These are phyloP conservation scores for Lentinula lateritia DNA, from an alignment of 768 basidiomycete species.

Conservation along the genomic window DNA sequence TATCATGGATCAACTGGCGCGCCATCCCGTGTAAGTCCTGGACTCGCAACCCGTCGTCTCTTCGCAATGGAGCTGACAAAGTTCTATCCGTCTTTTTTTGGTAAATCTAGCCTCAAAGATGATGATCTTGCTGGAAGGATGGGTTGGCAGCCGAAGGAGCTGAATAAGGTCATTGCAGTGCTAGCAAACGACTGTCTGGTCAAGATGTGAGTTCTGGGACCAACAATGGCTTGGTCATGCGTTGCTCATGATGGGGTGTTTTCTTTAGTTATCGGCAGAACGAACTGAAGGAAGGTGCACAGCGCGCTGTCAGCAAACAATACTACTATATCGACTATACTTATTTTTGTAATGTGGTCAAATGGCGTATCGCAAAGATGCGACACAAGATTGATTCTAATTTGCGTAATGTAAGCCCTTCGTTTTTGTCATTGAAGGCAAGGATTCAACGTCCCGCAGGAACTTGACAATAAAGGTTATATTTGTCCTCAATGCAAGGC, in stretches of 20 bases:
- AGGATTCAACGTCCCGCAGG: conserved; percentile 37
- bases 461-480: conserved; percentile 97
- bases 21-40: conserved; percentile 77
- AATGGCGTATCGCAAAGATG: conserved; percentile 96
- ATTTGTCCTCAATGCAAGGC: conserved; percentile 86
- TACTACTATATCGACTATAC: conserved; percentile 98
- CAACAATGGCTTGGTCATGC: neutral
- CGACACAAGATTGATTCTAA: conserved; percentile 83
- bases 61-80: conserved; percentile 10
- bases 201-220: conserved; percentile 50
- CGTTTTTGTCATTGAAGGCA: neutral
- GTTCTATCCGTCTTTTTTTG: conserved; percentile 13
- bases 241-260: neutral
- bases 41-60: conserved; percentile 1
- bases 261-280: conserved; percentile 75
- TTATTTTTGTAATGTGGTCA: conserved; percentile 94
- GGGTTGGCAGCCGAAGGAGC: conserved; percentile 84
- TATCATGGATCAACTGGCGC: conserved; percentile 89
- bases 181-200: conserved; percentile 76
- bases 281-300: conserved; percentile 85
- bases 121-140: conserved; percentile 90
- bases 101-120: conserved; percentile 81
- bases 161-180: conserved; percentile 84
- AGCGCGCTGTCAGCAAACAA: conserved; percentile 80
- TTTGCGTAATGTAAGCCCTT: conserved; percentile 65